Evolutionary conservation across 2,329 filamentous ascomycete species (phyloP).

Genomic region (Cordyceps cicadae): DNA sequence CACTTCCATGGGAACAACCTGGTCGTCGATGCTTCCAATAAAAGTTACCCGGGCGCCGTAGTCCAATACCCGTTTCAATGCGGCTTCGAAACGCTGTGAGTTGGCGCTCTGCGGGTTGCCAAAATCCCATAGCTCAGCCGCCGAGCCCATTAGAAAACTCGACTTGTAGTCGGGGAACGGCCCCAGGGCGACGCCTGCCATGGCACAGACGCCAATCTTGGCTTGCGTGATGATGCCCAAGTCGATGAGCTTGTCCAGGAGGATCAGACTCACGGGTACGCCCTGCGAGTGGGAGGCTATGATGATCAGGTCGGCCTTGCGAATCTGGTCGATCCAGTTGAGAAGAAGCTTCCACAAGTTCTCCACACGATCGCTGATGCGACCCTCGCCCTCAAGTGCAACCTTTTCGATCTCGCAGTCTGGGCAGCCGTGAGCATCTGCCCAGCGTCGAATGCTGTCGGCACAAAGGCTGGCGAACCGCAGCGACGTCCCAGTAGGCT

Average conservation of each 20-base stretch:
- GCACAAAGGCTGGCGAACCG: slow-evolving; percentile 85
- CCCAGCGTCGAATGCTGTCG: slow-evolving; percentile 75
- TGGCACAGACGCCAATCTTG: slow-evolving; percentile 77
- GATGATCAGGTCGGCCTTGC: slow-evolving; percentile 78
- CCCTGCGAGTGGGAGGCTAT: slow-evolving; percentile 95
- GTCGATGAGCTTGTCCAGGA: slow-evolving; percentile 85
- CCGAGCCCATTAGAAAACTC: slow-evolving; percentile 78
- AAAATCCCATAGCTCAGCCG: slow-evolving; percentile 94
- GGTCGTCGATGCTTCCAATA: slow-evolving; percentile 92
- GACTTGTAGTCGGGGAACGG: slow-evolving; percentile 91
- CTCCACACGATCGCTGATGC: slow-evolving; percentile 80
- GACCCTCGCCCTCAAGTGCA: slow-evolving; percentile 88
- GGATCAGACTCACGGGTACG: slow-evolving; percentile 86
- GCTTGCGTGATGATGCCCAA: slow-evolving; percentile 72
- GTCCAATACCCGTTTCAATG: slow-evolving; percentile 64
- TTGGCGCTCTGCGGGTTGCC: slow-evolving; percentile 72
- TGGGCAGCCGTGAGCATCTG: slow-evolving; percentile 60
- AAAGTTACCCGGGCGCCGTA: slow-evolving; percentile 80
- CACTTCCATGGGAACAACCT: slow-evolving; percentile 86
- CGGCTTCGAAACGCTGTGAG: slow-evolving; percentile 69
- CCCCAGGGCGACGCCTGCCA: slow-evolving; percentile 87
- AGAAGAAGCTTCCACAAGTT: slow-evolving; percentile 89
- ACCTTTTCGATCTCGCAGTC: slow-evolving; percentile 87
- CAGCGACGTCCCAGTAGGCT: slow-evolving; percentile 90
- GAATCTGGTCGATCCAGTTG: slow-evolving; percentile 89